Conservation (phyloP, 176 grass and related monocot species). For the Bolboschoenus planiculmis region DNA sequence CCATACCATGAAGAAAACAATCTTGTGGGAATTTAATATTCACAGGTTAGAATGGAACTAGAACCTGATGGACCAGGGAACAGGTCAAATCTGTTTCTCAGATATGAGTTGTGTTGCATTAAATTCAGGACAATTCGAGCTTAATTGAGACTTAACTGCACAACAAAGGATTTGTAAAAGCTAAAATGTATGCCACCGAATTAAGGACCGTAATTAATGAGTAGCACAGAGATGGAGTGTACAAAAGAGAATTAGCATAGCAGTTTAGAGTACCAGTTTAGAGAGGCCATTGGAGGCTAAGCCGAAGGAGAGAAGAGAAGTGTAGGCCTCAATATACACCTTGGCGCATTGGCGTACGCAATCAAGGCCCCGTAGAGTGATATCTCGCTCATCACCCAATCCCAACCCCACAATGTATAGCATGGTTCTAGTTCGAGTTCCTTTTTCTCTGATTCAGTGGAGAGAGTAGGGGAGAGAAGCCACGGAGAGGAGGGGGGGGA, state of each 20-base stretch:
- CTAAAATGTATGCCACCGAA: background rate
- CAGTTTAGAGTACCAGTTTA: slow-evolving; percentile 38
- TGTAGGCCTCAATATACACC: slow-evolving; percentile 92
- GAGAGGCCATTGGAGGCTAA: slow-evolving; percentile 62
- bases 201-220: background rate
- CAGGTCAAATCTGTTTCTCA: background rate
- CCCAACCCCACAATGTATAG: slow-evolving; percentile 91
- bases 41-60: background rate
- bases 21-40: background rate
- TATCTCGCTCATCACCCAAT: slow-evolving; percentile 79
- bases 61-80: background rate
- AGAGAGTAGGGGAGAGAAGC: background rate
- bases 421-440: slow-evolving; percentile 30
- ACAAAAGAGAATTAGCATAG: background rate
- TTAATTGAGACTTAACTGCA: background rate
- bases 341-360: slow-evolving; percentile 57
- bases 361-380: slow-evolving; percentile 80
- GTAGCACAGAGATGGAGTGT: background rate
- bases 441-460: background rate
- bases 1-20: background rate
- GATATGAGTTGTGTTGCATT: background rate
- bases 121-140: background rate
- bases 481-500: background rate
- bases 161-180: background rate
- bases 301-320: slow-evolving; percentile 81